phyloP scores from a whole-genome alignment of 192 early-diverging fungal species.

The Coemansia sp. region DNA sequence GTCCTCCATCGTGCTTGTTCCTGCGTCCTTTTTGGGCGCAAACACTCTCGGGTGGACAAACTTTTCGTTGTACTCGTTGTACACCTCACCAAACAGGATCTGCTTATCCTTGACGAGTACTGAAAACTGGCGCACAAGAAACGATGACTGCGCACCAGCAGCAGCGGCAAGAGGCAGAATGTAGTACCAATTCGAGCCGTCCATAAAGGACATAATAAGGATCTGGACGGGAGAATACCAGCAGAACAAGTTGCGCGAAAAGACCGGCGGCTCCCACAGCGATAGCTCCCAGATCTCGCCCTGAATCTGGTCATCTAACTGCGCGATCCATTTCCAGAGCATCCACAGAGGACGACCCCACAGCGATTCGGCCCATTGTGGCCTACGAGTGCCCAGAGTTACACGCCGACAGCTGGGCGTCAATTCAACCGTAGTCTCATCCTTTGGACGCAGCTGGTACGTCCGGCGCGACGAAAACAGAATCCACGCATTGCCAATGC shows the following conservation, averaged over 20 bases:
- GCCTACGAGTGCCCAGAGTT: constrained; percentile 32
- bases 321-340: constrained; percentile 35
- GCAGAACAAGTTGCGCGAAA: constrained; percentile 55
- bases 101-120: constrained; percentile 62
- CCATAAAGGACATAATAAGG: constrained; percentile 55
- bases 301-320: constrained; percentile 38
- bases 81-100: constrained; percentile 59
- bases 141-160: constrained; percentile 57
- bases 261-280: constrained; percentile 49
- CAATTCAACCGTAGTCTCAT: constrained; percentile 9
- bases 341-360: constrained; percentile 31
- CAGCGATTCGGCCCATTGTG: constrained; percentile 38
- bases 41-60: constrained; percentile 67
- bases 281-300: constrained; percentile 56
- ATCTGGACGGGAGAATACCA: constrained; percentile 68
- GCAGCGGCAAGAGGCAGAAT: constrained; percentile 57
- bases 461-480: constrained; percentile 30
- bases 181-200: constrained; percentile 59
- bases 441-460: constrained; percentile 49
- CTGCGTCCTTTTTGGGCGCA: constrained; percentile 57
- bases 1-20: constrained; percentile 48
- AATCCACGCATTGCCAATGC: constrained; percentile 41
- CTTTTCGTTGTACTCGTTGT: constrained; percentile 62
- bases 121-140: constrained; percentile 33
- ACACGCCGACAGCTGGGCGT: constrained; percentile 40